Evolutionary conservation across 2,329 filamentous ascomycete species (phyloP).

Genomic region (Diplocarpon mali): DNA sequence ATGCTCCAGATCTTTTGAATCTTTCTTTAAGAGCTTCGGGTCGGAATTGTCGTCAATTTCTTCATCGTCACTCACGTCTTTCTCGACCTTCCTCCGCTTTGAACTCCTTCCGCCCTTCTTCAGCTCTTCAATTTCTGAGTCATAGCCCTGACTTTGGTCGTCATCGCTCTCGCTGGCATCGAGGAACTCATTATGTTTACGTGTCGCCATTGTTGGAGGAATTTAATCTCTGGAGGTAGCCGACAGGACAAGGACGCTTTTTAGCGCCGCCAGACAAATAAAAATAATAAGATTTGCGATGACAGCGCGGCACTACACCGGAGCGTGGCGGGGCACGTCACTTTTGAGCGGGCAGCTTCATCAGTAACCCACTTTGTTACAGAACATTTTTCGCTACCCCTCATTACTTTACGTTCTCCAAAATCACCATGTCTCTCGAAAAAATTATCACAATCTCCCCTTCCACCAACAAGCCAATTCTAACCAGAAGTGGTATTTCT

Average conservation of each 20-base stretch:
- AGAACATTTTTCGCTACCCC: no score
- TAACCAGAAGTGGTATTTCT: slow-evolving; percentile 67
- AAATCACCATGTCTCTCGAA: slow-evolving; percentile 47
- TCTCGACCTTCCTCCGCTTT: slow-evolving; percentile 52
- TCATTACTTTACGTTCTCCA: slow-evolving; percentile 9
- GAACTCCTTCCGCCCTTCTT: slow-evolving; percentile 50
- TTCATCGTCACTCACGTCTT: slow-evolving; percentile 31
- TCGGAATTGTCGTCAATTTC: slow-evolving; percentile 12
- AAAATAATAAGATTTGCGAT: slow-evolving; percentile 9
- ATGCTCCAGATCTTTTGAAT: slow-evolving; percentile 19
- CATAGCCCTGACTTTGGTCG: slow-evolving; percentile 40
- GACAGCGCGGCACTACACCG: no score
- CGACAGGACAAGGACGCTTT: neutral
- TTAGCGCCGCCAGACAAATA: neutral
- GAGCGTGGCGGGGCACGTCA: no score
- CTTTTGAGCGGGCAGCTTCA: no score
- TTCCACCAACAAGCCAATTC: slow-evolving; percentile 71
- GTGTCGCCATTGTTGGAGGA: slow-evolving; percentile 43
- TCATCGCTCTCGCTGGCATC: slow-evolving; percentile 48
- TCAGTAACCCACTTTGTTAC: no score
- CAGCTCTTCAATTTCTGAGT: slow-evolving; percentile 55
- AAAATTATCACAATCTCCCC: slow-evolving; percentile 75
- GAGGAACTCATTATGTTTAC: slow-evolving; percentile 64
- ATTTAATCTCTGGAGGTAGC: neutral
- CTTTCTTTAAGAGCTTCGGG: slow-evolving; percentile 14